Conservation (phyloP, 2,329 filamentous ascomycete species). For the Gremmenia infestans region DNA sequence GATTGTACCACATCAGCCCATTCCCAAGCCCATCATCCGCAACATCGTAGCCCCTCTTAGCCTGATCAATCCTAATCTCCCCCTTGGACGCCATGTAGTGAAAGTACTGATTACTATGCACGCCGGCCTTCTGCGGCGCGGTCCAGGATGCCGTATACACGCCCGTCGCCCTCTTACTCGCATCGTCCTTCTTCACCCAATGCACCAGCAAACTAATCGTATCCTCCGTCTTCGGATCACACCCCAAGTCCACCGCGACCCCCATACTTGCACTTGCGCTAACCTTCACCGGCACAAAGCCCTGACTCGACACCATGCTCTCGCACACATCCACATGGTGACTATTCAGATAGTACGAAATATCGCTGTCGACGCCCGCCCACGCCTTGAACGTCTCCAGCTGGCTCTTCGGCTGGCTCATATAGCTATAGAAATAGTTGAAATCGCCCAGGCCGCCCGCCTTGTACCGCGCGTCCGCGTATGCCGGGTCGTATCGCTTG, state of each 20-base stretch:
- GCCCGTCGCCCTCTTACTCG: conserved; percentile 69
- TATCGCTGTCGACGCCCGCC: conserved; percentile 85
- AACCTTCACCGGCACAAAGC: conserved; percentile 73
- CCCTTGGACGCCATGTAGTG: conserved; percentile 84
- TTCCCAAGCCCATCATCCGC: conserved; percentile 70
- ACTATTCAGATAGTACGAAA: conserved; percentile 93
- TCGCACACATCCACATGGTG: conserved; percentile 93
- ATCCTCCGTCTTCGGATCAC: conserved; percentile 77
- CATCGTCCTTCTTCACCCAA: conserved; percentile 71
- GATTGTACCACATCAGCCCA: conserved; percentile 77
- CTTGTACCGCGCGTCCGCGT: conserved; percentile 78
- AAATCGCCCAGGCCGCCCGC: conserved; percentile 80
- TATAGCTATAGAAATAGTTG: conserved; percentile 96
- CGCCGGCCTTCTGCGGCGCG: conserved; percentile 83
- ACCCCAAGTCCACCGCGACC: conserved; percentile 73
- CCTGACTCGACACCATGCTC: conserved; percentile 72
- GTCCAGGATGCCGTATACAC: conserved; percentile 96
- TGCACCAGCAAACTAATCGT: conserved; percentile 88
- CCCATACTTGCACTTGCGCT: conserved; percentile 74
- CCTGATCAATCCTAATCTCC: conserved; percentile 87
- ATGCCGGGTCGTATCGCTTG: conserved; percentile 92
- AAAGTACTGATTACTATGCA: conserved; percentile 97
- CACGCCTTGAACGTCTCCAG: conserved; percentile 31
- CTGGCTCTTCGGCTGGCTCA: conserved; percentile 28
- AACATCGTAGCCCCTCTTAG: conserved; percentile 90